phyloP scores from a whole-genome alignment of 768 basidiomycete species.

The Tephrocybe sp. region DNA sequence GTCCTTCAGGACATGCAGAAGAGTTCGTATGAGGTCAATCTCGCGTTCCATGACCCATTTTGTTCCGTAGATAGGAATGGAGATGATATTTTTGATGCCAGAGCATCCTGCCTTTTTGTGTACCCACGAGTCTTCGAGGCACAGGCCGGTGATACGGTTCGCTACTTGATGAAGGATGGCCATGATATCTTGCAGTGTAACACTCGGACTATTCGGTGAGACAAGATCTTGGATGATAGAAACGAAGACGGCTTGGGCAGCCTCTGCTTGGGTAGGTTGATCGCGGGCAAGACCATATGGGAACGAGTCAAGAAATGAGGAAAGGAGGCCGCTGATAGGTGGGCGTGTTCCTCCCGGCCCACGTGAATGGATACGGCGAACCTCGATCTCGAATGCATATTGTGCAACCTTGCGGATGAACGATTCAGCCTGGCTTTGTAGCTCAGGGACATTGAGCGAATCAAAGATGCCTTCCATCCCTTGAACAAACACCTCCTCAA shows the following conservation, averaged over 20 bases:
- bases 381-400: slow-evolving; percentile 72
- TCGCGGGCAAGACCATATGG: slow-evolving; percentile 74
- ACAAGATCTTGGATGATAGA: slow-evolving; percentile 68
- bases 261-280: slow-evolving; percentile 54
- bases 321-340: slow-evolving; percentile 55
- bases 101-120: slow-evolving; percentile 86
- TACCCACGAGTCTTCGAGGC: slow-evolving; percentile 88
- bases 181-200: slow-evolving; percentile 53
- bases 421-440: slow-evolving; percentile 64
- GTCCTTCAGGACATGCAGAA: slow-evolving; percentile 91
- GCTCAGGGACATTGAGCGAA: slow-evolving; percentile 65
- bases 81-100: slow-evolving; percentile 80
- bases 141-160: slow-evolving; percentile 78
- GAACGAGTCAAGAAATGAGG: slow-evolving; percentile 77
- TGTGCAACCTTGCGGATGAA: slow-evolving; percentile 70
- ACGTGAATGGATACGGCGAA: slow-evolving; percentile 55
- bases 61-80: slow-evolving; percentile 64
- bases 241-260: slow-evolving; percentile 58
- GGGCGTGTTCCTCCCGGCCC: slow-evolving; percentile 47
- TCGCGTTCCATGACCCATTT: slow-evolving; percentile 86
- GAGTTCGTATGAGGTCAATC: slow-evolving; percentile 83
- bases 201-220: slow-evolving; percentile 44
- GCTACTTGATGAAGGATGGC: slow-evolving; percentile 79
- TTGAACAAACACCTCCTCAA: slow-evolving; percentile 68
- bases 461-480: slow-evolving; percentile 79